These are phyloP conservation scores for Dendrobium officinale DNA, from an alignment of 106 monocot genomes.

Conservation along the genomic window DNA sequence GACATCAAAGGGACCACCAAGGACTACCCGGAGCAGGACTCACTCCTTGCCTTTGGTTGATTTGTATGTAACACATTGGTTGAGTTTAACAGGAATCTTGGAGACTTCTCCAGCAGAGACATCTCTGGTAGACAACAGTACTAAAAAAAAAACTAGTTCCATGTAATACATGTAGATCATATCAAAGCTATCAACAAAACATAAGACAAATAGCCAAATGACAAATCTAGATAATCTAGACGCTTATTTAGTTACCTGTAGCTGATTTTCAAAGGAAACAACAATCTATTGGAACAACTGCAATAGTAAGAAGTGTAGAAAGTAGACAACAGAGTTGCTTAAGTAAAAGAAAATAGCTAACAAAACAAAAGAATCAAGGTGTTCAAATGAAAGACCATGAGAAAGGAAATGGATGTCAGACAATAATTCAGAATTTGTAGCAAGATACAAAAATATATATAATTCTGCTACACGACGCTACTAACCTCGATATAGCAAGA, in stretches of 20 bases:
- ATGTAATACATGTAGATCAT: not conserved
- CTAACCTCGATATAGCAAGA: constrained; percentile 91
- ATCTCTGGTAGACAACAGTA: not conserved
- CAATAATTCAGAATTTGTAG: not conserved
- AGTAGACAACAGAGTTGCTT: not conserved
- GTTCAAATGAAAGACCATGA: not conserved
- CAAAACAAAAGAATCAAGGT: not conserved
- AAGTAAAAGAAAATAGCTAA: not conserved
- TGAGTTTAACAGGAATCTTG: not conserved
- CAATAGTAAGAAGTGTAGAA: not conserved
- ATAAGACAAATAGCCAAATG: not conserved
- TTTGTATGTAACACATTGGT: not conserved
- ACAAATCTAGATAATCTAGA: too few species aligned
- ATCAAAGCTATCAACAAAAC: not conserved
- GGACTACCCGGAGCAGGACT: not conserved
- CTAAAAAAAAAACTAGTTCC: not conserved
- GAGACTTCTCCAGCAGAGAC: not conserved
- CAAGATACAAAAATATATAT: not conserved
- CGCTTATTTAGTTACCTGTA: not conserved
- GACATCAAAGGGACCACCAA: not conserved
- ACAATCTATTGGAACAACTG: not conserved
- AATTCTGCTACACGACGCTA: not conserved
- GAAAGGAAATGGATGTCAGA: not conserved
- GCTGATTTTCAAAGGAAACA: not conserved
- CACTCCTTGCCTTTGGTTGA: not conserved